Conservation (phyloP, 192 early-diverging fungal genomes). For the Neocallimastix lanati region DNA sequence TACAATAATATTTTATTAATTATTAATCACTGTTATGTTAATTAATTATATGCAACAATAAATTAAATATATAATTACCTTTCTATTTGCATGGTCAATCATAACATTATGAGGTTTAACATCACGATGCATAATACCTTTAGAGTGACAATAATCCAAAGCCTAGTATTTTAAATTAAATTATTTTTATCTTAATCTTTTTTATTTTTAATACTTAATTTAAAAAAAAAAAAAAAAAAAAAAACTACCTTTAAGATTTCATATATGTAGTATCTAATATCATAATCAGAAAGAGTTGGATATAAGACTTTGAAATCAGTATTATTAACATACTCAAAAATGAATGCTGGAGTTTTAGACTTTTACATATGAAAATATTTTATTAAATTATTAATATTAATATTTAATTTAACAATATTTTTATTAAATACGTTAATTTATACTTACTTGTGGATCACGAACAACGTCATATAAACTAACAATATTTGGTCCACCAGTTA, state of each 20-base stretch:
- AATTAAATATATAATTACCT: constrained; percentile 7
- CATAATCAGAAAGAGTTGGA: constrained; percentile 84
- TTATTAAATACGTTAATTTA: too few relatives aligned
- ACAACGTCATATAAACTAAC: constrained; percentile 85
- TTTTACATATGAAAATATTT: too few relatives aligned
- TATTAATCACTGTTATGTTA: too few relatives aligned
- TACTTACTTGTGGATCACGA: constrained; percentile 65
- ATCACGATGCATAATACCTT: constrained; percentile 98
- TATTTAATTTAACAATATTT: too few relatives aligned
- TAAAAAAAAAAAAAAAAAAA: too few relatives aligned
- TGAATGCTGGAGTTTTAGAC: constrained; percentile 89
- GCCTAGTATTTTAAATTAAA: constrained; percentile 55
- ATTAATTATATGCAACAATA: too few relatives aligned
- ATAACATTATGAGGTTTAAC: constrained; percentile 98
- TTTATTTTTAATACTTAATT: too few relatives aligned
- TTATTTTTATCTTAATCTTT: too few relatives aligned
- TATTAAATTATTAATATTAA: too few relatives aligned
- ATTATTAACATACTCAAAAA: constrained; percentile 96
- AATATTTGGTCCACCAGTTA: constrained; percentile 85
- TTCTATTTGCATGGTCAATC: constrained; percentile 94
- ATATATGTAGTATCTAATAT: constrained; percentile 91
- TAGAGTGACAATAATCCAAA: constrained; percentile 91
- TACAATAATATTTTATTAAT: too few relatives aligned
- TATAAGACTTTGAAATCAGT: constrained; percentile 96
- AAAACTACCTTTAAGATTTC: constrained; percentile 78